These are phyloP conservation scores for Paratrypanosoma confusum DNA, from an alignment of 208 protist species.

Conservation along the genomic window DNA sequence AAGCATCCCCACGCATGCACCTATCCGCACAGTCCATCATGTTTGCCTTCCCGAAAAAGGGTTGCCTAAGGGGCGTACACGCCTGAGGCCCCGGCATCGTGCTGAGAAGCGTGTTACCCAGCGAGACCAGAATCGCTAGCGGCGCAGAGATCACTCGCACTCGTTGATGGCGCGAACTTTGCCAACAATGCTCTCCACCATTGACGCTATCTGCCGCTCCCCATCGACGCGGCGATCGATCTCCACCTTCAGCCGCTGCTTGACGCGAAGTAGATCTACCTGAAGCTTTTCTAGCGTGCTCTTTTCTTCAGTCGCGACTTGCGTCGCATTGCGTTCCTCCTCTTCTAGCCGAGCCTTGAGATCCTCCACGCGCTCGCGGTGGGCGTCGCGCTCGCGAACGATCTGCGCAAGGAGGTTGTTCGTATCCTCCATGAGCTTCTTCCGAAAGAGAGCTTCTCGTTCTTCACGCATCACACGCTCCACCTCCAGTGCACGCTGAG, in stretches of 20 bases:
- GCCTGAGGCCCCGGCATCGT: constrained; percentile 1
- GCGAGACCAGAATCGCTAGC: neutral
- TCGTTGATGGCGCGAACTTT: constrained; percentile 1
- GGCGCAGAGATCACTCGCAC: no score
- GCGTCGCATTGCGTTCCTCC: neutral
- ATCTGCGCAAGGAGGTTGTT: neutral
- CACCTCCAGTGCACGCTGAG: neutral
- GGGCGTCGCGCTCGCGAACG: neutral
- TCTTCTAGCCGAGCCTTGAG: neutral
- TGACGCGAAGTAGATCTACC: neutral
- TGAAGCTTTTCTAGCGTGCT: neutral
- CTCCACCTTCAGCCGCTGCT: neutral
- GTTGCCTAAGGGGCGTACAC: neutral
- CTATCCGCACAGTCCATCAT: neutral
- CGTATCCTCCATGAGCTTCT: neutral
- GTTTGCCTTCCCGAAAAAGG: constrained; percentile 1
- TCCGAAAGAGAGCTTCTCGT: neutral
- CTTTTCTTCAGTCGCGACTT: neutral
- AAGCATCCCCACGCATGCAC: neutral
- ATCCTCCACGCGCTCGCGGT: neutral
- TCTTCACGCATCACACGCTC: constrained; percentile 1
- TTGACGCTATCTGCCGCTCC: neutral
- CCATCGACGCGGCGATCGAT: neutral
- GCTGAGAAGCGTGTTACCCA: neutral
- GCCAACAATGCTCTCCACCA: neutral